Base-by-base conservation (phyloP, 2,329 filamentous ascomycete species). In the Dothiorella sarmentorum region DNA sequence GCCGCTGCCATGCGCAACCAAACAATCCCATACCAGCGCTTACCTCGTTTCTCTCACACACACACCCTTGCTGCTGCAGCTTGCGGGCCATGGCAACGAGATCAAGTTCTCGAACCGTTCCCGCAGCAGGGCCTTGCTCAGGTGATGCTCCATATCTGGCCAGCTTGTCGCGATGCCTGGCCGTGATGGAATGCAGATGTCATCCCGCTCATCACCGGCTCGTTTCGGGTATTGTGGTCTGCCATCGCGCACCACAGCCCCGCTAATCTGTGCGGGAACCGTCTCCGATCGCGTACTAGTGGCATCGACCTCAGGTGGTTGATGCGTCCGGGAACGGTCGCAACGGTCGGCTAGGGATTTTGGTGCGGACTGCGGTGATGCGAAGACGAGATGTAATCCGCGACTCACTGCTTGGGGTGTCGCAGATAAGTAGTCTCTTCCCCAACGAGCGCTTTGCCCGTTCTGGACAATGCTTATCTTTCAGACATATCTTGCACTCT, bases 161-260 rank as follows among this genome's bases (percentile, higher is more conserved):
- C 35, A 37, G 33, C 47, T 29, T 49, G 20, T 38, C 47, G 47
- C 47, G 47, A 15, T 27, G 47, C n/a, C 9, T 26, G 20, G 43
- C 43, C 20, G 11, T 53, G 49, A 53, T 53, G 49, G 49, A 40
- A 53, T 53, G 49, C 49, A 40, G n/a, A 53, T 53, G 49, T 53
- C 49, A 53, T 53, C 49, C 20, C 11, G 20, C 18, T 22, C 49
- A 40, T 37, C 13, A 26, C 43, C 3, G 9, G n/a, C 17, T 20
- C 22, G 49, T 13, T 38, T 37, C 37, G 24, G 20, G 22, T 18
- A 4, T 53, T 24, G 22, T 11, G 13, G 24, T 9, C 49, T n/a
- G 15, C 15, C 35, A 37, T 7, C n/a, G 35, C n/a, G 49, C 33
- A 38, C 15, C 31, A 51, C 49, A n/a, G 33, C 49, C 49, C 49